phyloP scores from a whole-genome alignment of 139 green algal genomes.

The Zygnema circumcarinatum region DNA sequence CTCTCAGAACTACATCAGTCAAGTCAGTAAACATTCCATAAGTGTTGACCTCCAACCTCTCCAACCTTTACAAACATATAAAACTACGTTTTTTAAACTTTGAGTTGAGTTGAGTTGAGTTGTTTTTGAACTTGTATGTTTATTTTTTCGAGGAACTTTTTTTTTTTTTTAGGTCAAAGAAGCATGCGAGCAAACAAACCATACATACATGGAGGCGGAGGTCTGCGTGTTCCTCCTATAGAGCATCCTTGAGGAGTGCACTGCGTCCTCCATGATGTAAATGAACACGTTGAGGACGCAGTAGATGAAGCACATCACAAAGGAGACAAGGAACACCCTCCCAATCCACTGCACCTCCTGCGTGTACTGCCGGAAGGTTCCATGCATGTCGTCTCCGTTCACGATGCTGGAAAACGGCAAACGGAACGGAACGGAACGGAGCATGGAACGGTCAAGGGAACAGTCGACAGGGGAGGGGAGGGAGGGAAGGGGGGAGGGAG shows the following conservation, averaged over 20 bases:
- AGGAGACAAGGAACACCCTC: constrained; percentile 34
- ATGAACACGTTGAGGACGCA: constrained; percentile 58
- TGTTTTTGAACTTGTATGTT: not conserved
- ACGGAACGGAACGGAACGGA: too few relatives aligned
- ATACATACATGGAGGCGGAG: not conserved
- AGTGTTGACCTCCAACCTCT: not conserved
- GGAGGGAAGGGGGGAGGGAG: too few relatives aligned
- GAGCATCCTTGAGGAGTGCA: constrained; percentile 28
- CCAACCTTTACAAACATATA: not conserved
- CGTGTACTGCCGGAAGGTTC: constrained; percentile 1
- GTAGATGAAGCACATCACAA: constrained; percentile 52
- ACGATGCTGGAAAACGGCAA: constrained; percentile 41
- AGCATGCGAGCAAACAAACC: not conserved
- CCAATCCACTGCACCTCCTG: constrained; percentile 10
- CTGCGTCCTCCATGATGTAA: constrained; percentile 54
- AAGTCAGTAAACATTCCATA: too few relatives aligned
- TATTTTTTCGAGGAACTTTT: not conserved
- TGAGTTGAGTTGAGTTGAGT: too few relatives aligned
- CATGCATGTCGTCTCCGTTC: constrained; percentile 47
- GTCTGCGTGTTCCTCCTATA: not conserved
- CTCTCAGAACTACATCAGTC: too few relatives aligned
- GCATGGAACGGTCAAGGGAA: too few relatives aligned
- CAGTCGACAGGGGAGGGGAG: too few relatives aligned
- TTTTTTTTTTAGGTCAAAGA: constrained; percentile 7
- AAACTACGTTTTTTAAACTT: not conserved